Conservation (phyloP, 208 protist species). For the Leishmania braziliensis region DNA sequence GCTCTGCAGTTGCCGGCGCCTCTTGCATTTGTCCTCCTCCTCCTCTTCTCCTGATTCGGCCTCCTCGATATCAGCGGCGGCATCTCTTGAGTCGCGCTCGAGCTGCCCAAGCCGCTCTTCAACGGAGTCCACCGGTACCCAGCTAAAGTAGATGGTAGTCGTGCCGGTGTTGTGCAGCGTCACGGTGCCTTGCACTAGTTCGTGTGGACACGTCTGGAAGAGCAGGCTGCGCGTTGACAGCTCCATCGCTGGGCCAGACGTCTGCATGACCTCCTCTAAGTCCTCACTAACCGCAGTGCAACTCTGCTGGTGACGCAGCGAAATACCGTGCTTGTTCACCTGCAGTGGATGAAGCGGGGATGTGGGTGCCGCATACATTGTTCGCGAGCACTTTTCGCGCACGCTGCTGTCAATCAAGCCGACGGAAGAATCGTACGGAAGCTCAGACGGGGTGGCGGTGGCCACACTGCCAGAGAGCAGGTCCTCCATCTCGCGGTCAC, state of each 20-base stretch:
- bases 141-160: constrained; percentile 87
- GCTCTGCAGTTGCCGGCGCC: not conserved
- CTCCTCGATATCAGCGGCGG: not conserved
- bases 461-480: constrained; percentile 1
- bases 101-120: constrained; percentile 27
- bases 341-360: constrained; percentile 28
- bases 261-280: not conserved
- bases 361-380: not conserved
- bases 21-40: not conserved
- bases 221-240: constrained; percentile 64
- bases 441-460: not conserved
- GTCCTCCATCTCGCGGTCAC: not conserved
- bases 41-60: not conserved
- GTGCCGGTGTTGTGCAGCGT: constrained; percentile 62
- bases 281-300: constrained; percentile 11
- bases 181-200: constrained; percentile 61
- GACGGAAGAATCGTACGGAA: not conserved
- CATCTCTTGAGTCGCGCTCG: not conserved
- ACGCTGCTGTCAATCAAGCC: not conserved
- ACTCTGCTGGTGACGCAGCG: not conserved
- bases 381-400: not conserved
- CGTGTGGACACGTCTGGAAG: constrained; percentile 51
- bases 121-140: constrained; percentile 47
- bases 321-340: not conserved
- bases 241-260: constrained; percentile 35